Evolutionary conservation across 2,329 filamentous ascomycete genomes (phyloP).

Genomic region (Trichophyton verrucosum): DNA sequence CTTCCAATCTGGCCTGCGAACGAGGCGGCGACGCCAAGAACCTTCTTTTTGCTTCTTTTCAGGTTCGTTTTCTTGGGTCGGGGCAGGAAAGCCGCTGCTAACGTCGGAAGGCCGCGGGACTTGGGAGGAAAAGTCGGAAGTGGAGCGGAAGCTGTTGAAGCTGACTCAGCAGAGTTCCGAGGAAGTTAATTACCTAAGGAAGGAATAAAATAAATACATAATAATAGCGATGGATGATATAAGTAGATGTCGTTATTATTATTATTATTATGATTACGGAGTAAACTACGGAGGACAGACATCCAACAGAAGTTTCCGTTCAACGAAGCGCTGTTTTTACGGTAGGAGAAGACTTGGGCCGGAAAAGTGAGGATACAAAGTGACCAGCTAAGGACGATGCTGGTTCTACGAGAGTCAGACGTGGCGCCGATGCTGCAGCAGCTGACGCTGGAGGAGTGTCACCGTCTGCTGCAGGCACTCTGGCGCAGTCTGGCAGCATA

Average conservation of each 20-base stretch:
- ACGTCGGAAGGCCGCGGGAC: conserved; percentile 1
- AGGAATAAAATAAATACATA: no score
- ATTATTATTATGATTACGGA: no score
- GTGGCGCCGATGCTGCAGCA: conserved; percentile 23
- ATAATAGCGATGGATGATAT: no score
- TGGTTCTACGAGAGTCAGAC: conserved; percentile 13
- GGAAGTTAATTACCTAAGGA: no score
- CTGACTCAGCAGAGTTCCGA: neutral
- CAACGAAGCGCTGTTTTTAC: no score
- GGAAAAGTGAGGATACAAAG: neutral
- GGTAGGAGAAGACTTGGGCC: no score
- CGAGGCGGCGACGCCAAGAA: no score
- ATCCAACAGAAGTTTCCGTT: no score
- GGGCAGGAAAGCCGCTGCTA: conserved; percentile 3
- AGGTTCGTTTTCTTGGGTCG: neutral
- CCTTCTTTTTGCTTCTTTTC: neutral
- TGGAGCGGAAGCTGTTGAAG: neutral
- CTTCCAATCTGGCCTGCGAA: no score
- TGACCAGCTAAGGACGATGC: conserved; percentile 5
- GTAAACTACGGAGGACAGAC: no score
- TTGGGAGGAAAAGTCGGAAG: neutral
- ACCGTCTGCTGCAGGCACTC: conserved; percentile 26
- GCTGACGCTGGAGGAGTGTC: conserved; percentile 23
- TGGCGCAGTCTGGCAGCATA: conserved; percentile 24
- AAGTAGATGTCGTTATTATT: no score